A percentile compares a stretch with the other conserved stretches of the same genome.
These are phyloP conservation scores for Geotrichum restrictum DNA, from an alignment of 1,139 yeast species.

Conservation along the genomic window DNA sequence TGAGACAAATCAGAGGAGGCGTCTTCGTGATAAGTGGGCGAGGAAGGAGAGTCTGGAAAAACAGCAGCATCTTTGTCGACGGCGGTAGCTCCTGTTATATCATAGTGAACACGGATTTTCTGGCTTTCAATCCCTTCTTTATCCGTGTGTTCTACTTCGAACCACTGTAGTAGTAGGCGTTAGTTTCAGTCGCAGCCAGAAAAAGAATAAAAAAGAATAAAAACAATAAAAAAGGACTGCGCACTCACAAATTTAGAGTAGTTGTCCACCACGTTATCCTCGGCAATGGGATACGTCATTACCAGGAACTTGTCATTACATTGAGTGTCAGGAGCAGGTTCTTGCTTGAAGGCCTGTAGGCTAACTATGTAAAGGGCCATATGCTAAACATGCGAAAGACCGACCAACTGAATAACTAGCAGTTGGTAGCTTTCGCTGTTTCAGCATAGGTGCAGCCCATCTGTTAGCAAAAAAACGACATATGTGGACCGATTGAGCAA, in stretches of 20 bases:
- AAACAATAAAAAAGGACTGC: no score
- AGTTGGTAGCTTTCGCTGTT: conserved; percentile 55
- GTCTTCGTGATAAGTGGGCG: conserved; percentile 3
- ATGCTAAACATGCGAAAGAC: conserved; percentile 47
- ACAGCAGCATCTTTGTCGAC: neutral
- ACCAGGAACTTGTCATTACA: conserved; percentile 91
- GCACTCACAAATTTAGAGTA: conserved; percentile 5
- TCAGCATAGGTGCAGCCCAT: conserved; percentile 59
- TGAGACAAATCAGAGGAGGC: neutral
- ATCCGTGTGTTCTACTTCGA: neutral
- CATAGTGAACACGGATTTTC: conserved; percentile 16
- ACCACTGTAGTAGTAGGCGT: no score
- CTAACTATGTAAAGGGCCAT: conserved; percentile 43
- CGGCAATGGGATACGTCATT: conserved; percentile 52
- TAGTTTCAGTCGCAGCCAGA: neutral
- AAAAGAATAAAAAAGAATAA: neutral
- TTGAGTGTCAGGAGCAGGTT: conserved; percentile 66
- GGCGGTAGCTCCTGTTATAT: neutral
- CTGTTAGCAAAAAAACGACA: conserved; percentile 3
- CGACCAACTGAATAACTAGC: conserved; percentile 39
- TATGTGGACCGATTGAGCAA: neutral
- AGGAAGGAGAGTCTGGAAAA: neutral
- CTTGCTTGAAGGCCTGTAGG: conserved; percentile 74
- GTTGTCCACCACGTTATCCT: neutral
- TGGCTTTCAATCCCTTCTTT: conserved; percentile 9